A percentile compares a stretch with the other conserved stretches of the same genome.
These are phyloP conservation scores for Diphasiastrum complanatum DNA, from an alignment of 83 land plant species.

Conservation along the genomic window DNA sequence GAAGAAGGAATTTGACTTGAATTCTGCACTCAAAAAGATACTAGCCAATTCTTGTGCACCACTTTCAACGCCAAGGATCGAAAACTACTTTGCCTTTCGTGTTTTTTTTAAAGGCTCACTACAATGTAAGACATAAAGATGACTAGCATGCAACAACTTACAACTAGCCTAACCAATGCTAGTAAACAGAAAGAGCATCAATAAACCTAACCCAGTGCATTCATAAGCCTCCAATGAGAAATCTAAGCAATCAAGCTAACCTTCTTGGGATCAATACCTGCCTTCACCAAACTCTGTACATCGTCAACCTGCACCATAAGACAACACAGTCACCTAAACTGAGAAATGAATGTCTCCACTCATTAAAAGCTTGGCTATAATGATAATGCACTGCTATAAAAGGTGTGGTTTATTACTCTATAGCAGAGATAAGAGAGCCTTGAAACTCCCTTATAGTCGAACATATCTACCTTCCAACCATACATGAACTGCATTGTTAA, in stretches of 20 bases:
- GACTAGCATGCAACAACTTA: no score
- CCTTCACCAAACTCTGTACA: slow-evolving; percentile 41
- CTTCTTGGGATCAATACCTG: slow-evolving; percentile 54
- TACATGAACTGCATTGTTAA: slow-evolving; percentile 82
- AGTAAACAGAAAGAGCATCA: no score
- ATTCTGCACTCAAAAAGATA: no score
- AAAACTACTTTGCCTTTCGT: no score
- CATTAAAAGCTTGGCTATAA: background rate
- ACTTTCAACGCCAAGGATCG: no score
- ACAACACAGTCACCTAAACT: no score
- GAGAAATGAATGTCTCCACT: background rate
- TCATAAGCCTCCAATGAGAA: no score
- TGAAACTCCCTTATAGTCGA: background rate
- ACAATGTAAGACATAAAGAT: no score
- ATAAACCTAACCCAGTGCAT: slow-evolving; percentile 6
- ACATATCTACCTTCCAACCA: slow-evolving; percentile 64
- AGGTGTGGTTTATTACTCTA: background rate
- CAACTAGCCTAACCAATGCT: no score
- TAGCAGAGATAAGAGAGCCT: background rate
- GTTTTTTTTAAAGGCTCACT: no score
- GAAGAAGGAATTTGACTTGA: no score
- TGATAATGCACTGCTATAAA: background rate
- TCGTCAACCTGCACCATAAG: slow-evolving; percentile 80
- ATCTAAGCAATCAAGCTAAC: slow-evolving; percentile 28
- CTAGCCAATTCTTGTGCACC: no score